A percentile compares a stretch with the other conserved stretches of the same genome.
phyloP scores from a whole-genome alignment of 2,329 filamentous ascomycete species.

The Neobulgaria alba region DNA sequence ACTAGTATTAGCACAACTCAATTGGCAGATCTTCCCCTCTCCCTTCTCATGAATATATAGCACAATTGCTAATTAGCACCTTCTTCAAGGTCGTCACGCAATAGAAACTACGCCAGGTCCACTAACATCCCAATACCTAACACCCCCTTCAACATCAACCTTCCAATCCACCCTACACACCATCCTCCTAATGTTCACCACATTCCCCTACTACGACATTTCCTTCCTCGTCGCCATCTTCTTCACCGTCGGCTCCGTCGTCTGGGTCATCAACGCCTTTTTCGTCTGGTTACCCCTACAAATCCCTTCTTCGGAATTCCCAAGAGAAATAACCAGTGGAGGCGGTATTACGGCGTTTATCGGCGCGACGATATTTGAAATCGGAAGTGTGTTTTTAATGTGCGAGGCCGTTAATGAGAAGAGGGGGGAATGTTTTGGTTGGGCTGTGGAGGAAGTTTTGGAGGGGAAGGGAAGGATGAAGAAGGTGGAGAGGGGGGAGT shows the following conservation, averaged over 20 bases:
- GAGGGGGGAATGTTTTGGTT: constrained; percentile 56
- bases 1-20: neutral
- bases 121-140: constrained; percentile 18
- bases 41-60: too few species aligned
- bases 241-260: constrained; percentile 44
- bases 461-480: constrained; percentile 17
- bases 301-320: constrained; percentile 43
- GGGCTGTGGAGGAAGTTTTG: constrained; percentile 49
- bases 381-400: constrained; percentile 54
- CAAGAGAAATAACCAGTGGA: constrained; percentile 41
- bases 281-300: constrained; percentile 54
- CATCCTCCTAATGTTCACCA: constrained; percentile 40
- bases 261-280: constrained; percentile 53
- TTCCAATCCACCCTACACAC: constrained; percentile 23
- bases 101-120: constrained; percentile 27
- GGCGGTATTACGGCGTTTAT: constrained; percentile 57
- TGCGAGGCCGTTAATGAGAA: constrained; percentile 64
- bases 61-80: neutral
- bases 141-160: constrained; percentile 27
- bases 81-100: constrained; percentile 31
- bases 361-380: constrained; percentile 59
- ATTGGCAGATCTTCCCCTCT: neutral
- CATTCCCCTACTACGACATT: constrained; percentile 47
- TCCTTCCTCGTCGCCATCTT: constrained; percentile 45
- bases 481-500: constrained; percentile 21